Evolutionary conservation across 2,329 filamentous ascomycete genomes (phyloP).

Genomic region (Trichoderma endophyticum): DNA sequence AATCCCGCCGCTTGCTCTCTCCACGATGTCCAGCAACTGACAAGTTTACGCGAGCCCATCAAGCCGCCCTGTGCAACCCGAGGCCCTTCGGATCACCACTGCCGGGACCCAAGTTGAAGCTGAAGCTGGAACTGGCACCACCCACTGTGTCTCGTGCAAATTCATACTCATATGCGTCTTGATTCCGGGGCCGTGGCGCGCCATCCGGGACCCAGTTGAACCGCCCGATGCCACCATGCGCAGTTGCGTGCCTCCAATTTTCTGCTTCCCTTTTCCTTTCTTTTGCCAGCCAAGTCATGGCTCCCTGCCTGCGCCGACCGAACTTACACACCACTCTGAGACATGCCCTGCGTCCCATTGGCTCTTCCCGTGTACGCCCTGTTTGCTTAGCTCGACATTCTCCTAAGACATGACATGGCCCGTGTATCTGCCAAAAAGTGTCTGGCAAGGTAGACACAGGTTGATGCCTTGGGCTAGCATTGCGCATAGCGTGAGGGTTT

Average conservation of each 20-base stretch:
- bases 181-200: not conserved
- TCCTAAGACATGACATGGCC: not conserved
- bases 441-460: not conserved
- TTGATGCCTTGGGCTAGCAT: not conserved
- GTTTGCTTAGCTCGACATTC: not conserved
- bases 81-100: not conserved
- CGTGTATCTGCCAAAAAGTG: not conserved
- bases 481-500: not conserved
- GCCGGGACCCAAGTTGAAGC: not conserved
- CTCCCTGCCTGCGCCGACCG: not conserved
- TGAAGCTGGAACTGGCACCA: not conserved
- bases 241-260: not conserved
- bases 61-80: not conserved
- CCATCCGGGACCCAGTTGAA: not conserved
- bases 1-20: not conserved
- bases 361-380: not conserved
- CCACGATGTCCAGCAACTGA: not conserved
- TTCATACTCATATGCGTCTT: not conserved
- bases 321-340: not conserved
- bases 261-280: not conserved
- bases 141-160: not conserved
- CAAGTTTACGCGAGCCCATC: not conserved
- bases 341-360: not conserved
- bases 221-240: not conserved
- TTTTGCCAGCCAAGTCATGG: not conserved